These are phyloP conservation scores for Diaporthe sp. DNA, from an alignment of 2,329 filamentous ascomycete species.

Conservation along the genomic window DNA sequence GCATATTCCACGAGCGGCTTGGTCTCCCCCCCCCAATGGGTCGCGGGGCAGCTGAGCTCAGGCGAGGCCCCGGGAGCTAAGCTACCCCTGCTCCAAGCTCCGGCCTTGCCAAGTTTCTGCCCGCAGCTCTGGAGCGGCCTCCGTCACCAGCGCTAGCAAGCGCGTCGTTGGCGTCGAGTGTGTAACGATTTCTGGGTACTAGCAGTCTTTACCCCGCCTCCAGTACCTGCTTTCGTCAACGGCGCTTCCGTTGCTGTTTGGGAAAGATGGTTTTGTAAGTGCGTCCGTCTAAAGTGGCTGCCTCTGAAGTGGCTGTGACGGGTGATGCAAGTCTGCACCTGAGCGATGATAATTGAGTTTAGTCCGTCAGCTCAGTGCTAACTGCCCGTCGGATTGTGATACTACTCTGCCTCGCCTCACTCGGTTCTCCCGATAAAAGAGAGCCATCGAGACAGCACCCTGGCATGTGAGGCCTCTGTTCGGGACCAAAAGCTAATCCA, in stretches of 20 bases:
- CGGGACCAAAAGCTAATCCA: not conserved
- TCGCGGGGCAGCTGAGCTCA: not conserved
- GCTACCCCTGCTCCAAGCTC: slow-evolving; percentile 31
- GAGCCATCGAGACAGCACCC: not conserved
- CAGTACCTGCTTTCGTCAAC: slow-evolving; percentile 31
- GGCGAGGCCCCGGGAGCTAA: slow-evolving; percentile 8
- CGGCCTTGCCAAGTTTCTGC: slow-evolving; percentile 29
- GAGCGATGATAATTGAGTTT: not conserved
- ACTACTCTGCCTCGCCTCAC: not conserved
- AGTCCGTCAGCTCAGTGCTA: not conserved
- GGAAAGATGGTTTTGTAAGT: slow-evolving; percentile 13
- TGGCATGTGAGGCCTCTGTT: slow-evolving; percentile 9
- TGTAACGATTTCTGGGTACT: slow-evolving; percentile 20
- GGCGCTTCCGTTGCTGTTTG: slow-evolving; percentile 28
- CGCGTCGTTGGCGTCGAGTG: not conserved
- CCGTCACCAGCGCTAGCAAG: slow-evolving; percentile 29
- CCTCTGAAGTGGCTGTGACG: not conserved
- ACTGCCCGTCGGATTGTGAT: not conserved
- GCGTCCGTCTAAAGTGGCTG: not conserved
- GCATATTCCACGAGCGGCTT: slow-evolving; percentile 10
- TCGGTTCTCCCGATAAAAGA: not conserved
- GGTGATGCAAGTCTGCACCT: slow-evolving; percentile 10
- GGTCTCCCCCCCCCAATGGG: not conserved
- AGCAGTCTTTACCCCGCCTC: slow-evolving; percentile 33
- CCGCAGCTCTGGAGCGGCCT: slow-evolving; percentile 19